These are phyloP conservation scores for Amborella trichopoda DNA, from an alignment of 164 flowering plant species.

Conservation along the genomic window DNA sequence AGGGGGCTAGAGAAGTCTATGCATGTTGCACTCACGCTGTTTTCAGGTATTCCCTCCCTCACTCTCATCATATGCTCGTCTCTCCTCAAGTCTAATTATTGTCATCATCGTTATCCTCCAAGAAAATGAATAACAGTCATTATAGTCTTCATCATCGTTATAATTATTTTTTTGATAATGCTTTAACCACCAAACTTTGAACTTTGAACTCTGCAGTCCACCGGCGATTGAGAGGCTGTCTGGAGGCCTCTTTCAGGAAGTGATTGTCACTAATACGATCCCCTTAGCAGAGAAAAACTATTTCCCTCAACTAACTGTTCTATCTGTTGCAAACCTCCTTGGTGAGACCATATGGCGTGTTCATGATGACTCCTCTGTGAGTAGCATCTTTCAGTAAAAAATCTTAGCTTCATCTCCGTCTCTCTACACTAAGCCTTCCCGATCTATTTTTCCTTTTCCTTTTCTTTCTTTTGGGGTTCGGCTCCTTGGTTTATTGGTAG, in stretches of 20 bases:
- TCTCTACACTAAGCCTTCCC: no score
- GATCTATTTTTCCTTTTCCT: no score
- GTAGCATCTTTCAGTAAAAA: conserved; percentile 55
- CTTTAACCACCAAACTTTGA: background rate
- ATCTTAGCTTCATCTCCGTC: no score
- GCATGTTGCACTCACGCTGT: conserved; percentile 87
- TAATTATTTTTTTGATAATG: background rate
- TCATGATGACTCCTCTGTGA: conserved; percentile 64
- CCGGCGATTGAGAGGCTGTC: conserved; percentile 85
- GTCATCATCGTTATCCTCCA: background rate
- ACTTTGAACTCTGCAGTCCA: conserved; percentile 39
- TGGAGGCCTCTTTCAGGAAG: conserved; percentile 83
- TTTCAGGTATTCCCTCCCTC: conserved; percentile 34
- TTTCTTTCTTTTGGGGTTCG: no score
- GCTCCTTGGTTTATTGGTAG: no score
- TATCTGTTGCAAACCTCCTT: conserved; percentile 70
- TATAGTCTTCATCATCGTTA: background rate
- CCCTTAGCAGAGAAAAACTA: conserved; percentile 56
- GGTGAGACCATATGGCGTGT: conserved; percentile 86
- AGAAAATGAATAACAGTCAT: background rate
- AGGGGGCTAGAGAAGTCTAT: conserved; percentile 82
- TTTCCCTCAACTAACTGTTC: conserved; percentile 75
- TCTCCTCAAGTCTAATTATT: background rate
- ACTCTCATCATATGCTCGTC: background rate
- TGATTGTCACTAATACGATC: conserved; percentile 69